phyloP scores from a whole-genome alignment of 768 basidiomycete species.

The Lactarius hatsudake region DNA sequence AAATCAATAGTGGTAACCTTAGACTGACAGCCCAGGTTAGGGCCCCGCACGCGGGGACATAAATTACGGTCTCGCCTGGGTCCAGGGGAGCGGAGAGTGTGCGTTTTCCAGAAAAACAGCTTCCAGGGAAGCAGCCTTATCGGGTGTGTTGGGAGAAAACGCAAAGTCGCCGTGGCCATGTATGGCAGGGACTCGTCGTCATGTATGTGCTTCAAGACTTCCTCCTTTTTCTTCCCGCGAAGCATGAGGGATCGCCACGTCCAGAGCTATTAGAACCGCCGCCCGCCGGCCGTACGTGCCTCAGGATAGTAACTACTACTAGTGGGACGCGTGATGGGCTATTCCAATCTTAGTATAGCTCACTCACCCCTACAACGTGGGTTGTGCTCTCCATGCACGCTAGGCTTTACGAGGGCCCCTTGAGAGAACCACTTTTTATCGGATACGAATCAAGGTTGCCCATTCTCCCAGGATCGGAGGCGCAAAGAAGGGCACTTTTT shows the following conservation, averaged over 20 bases:
- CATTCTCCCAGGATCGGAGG: background rate
- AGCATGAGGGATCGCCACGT: slow-evolving; percentile 2
- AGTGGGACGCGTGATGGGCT: slow-evolving; percentile 3
- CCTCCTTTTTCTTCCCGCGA: background rate
- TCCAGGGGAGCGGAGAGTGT: slow-evolving; percentile 18
- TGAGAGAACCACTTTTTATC: background rate
- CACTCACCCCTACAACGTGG: slow-evolving; percentile 12
- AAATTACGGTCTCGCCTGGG: slow-evolving; percentile 9
- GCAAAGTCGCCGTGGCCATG: background rate
- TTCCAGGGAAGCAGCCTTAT: slow-evolving; percentile 15
- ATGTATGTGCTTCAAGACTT: background rate
- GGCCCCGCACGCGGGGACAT: background rate
- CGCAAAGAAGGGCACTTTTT: background rate
- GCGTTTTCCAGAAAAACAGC: slow-evolving; percentile 3
- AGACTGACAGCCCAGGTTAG: background rate
- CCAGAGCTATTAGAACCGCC: slow-evolving; percentile 6
- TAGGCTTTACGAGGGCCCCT: background rate
- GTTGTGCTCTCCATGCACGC: background rate
- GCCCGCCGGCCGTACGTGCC: background rate
- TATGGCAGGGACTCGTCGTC: background rate
- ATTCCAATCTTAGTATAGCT: slow-evolving; percentile 22
- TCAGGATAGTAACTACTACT: background rate
- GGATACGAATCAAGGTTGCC: background rate
- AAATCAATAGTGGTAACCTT: slow-evolving; percentile 5
- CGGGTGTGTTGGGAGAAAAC: slow-evolving; percentile 1